Conservation (phyloP, 495 filamentous ascomycete species). For the Aspergillus sparsus region DNA sequence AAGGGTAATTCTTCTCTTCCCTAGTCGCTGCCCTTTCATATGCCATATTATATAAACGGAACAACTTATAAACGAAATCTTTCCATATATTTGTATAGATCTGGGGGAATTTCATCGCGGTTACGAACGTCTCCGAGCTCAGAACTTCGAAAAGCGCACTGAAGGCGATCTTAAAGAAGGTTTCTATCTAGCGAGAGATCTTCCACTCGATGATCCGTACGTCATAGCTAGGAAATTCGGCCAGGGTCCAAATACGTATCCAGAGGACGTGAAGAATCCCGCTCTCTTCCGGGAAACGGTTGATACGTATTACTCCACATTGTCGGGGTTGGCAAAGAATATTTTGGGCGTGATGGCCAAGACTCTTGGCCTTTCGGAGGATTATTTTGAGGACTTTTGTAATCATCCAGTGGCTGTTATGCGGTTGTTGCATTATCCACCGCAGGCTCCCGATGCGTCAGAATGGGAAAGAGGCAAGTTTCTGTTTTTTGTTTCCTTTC, state of each 20-base stretch:
- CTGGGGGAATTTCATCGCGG: slow-evolving; percentile 34
- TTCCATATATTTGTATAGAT: slow-evolving; percentile 10
- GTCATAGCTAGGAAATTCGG: slow-evolving; percentile 35
- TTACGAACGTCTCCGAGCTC: slow-evolving; percentile 46
- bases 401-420: slow-evolving; percentile 37
- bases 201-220: slow-evolving; percentile 34
- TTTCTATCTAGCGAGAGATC: slow-evolving; percentile 42
- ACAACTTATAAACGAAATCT: neutral
- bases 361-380: slow-evolving; percentile 39
- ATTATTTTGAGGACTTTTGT: slow-evolving; percentile 43
- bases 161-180: slow-evolving; percentile 51
- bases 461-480: slow-evolving; percentile 24
- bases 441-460: slow-evolving; percentile 37
- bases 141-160: slow-evolving; percentile 41
- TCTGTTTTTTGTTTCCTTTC: neutral
- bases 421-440: slow-evolving; percentile 50
- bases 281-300: slow-evolving; percentile 32
- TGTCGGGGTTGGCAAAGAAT: slow-evolving; percentile 27
- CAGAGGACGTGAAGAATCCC: slow-evolving; percentile 35
- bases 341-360: slow-evolving; percentile 41
- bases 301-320: slow-evolving; percentile 28
- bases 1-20: slow-evolving; percentile 22
- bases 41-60: neutral
- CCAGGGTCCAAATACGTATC: slow-evolving; percentile 50
- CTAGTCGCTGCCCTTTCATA: too few species aligned